Percentiles rank a stretch among this genome's conserved stretches.
These are phyloP conservation scores for Cytospora piceae DNA, from an alignment of 2,329 filamentous ascomycete genomes.

Conservation along the genomic window DNA sequence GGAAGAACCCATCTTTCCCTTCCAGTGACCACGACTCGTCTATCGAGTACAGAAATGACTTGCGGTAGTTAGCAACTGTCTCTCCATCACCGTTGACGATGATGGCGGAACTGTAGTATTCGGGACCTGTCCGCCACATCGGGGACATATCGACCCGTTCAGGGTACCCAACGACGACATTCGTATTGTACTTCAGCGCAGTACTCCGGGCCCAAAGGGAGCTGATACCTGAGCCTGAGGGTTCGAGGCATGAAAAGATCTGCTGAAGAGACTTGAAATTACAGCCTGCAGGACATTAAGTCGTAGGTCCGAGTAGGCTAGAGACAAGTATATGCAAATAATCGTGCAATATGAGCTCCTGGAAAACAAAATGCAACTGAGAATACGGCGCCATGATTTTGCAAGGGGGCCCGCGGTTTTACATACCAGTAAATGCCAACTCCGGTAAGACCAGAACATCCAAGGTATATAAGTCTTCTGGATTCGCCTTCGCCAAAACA, in stretches of 20 bases:
- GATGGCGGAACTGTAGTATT: slow-evolving; percentile 60
- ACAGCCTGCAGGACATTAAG: slow-evolving; percentile 58
- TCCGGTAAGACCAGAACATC: slow-evolving; percentile 77
- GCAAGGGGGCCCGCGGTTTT: too few species aligned
- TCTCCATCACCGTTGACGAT: slow-evolving; percentile 62
- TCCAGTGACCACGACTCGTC: slow-evolving; percentile 66
- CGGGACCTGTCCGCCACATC: slow-evolving; percentile 54
- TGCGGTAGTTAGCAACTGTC: slow-evolving; percentile 63
- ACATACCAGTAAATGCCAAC: slow-evolving; percentile 71
- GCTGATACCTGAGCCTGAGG: slow-evolving; percentile 65
- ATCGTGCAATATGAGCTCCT: not conserved
- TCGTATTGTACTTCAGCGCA: slow-evolving; percentile 68
- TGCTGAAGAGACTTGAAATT: slow-evolving; percentile 73
- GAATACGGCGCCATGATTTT: too few species aligned
- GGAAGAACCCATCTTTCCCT: slow-evolving; percentile 34
- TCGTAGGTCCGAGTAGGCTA: not conserved
- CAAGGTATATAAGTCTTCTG: slow-evolving; percentile 61
- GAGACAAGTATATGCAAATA: not conserved
- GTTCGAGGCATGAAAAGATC: slow-evolving; percentile 72
- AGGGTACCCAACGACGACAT: slow-evolving; percentile 74
- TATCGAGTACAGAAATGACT: slow-evolving; percentile 60
- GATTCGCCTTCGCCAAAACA: slow-evolving; percentile 58
- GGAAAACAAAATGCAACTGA: too few species aligned
- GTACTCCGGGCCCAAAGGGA: slow-evolving; percentile 72
- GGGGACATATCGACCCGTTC: slow-evolving; percentile 61